Evolutionary conservation across 176 grass and related monocot species (phyloP), one percentile per base, ranked within the genome.

Genomic region (Tillandsia leiboldiana): DNA sequence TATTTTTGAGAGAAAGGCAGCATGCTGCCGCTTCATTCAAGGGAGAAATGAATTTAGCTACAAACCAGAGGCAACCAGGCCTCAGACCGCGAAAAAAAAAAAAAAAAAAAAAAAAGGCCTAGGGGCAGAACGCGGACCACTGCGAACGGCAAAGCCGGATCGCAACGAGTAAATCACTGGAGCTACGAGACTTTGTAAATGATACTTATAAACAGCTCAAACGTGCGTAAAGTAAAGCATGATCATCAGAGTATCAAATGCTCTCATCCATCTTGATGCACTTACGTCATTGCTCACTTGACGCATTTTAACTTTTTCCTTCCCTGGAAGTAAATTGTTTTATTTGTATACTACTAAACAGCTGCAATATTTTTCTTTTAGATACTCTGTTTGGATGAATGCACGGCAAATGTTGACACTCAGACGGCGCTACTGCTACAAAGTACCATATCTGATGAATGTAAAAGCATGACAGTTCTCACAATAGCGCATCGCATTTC

Each of bases 401-500:
- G 89, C 82, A 92, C 93, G 49, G 84, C 93, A 51, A 97, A 81
- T 81, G 53, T 90, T 70, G 89, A 97, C 54, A 87, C 80, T 29
- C 76, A 92, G 66, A 92, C 89, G 66, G 89, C 89, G 49, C 10
- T 64, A 52, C 72, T 92, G 47, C 64, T 92, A 72, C 89, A 97
- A 85, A 85, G 75, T 49, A 85, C 86, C 52, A 97, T 97, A 71
- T 90, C 84, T 70, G 51, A 76, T 70, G 89, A 90, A 79, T 97
- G 93, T 69, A 71, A 81, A 72, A 89, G 81, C 59, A 77, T 87
- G 71, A 97, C 86, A 3, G 82, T 92, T 74, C 66, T 97, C 18
- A 97, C 93, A 48, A 92, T 97, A 90, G 89, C 89, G 9, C 93
- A 97, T 63, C 81, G 84, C 15, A 90, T 97, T 77, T 92, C 93